Evolutionary conservation across 148 eudicot genomes (phyloP), one percentile per base, ranked within the genome.

Genomic region (Dysphania ambrosioides): DNA sequence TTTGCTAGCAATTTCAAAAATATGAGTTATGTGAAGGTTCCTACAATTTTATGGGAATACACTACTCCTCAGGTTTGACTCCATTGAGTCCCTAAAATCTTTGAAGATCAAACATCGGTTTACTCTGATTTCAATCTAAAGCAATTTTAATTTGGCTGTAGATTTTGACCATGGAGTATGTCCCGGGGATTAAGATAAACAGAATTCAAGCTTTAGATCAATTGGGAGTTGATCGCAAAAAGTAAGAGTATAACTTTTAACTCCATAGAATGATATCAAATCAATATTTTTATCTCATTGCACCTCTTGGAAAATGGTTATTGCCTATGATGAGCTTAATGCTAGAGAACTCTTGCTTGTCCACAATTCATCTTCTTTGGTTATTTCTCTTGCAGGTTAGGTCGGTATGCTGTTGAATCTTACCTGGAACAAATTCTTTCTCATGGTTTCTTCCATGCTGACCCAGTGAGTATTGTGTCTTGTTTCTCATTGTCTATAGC

Each of bases 111-210:
- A 63, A 2, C 68, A 66, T 63, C 42, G 21, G 40, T 78, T 51
- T 66, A 29, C 36, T 74, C 53, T 74, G 72, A 74, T 79, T 71
- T 57, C 61, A 70, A 26, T 71, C 64, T 82, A 68, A 75, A 56
- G 80, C 34, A 59, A 36, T 68, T 71, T 56, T 29, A n/a, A 36
- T 76, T 79, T 82, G 69, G 73, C 47, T 74, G 60, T 66, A 95
- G 98, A 89, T 95, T 71, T 84, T 95, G 77, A 88, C 96, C 12
- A 95, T 95, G 98, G 98, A 95, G 86, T 95, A 95, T 85, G 97
- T 95, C 65, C 98, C 98, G 8, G 98, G 98, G 69, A 95, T 95
- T 72, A 95, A 95, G 84, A 95, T 95, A 83, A 95, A 95, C 84
- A 89, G 98, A 83, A 92, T 92, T 77, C 80, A 92, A 89, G 96